Conservation (phyloP, 768 basidiomycete genomes). For the Trametes villosa region DNA sequence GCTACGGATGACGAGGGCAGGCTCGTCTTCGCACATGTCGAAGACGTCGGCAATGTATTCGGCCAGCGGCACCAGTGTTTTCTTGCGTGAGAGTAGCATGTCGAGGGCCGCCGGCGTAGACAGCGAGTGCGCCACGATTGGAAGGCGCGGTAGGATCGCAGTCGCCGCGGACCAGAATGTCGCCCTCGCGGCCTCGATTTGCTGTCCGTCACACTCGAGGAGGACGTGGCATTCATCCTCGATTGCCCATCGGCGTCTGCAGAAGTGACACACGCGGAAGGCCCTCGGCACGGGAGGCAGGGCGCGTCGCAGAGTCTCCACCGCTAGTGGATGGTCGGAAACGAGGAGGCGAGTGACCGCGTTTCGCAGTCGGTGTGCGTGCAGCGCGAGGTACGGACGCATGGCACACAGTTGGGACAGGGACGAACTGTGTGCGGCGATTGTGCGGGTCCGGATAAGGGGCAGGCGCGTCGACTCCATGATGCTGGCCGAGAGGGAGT, state of each 20-base stretch:
- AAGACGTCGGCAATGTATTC: neutral
- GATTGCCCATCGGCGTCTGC: neutral
- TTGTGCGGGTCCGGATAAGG: neutral
- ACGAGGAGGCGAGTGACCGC: constrained; percentile 19
- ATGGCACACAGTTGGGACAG: neutral
- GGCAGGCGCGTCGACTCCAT: neutral
- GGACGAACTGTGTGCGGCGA: neutral
- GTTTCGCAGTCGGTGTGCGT: constrained; percentile 4
- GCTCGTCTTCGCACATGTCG: neutral
- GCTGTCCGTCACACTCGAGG: neutral
- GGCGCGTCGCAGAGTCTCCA: constrained; percentile 20
- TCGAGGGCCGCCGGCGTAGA: neutral
- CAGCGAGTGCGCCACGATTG: neutral
- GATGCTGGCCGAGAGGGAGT: neutral
- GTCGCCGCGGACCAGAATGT: neutral
- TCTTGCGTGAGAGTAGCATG: neutral
- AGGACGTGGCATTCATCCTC: constrained; percentile 1
- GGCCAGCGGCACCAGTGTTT: neutral
- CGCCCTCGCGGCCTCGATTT: neutral
- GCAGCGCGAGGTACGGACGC: constrained; percentile 23
- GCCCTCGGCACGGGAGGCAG: neutral
- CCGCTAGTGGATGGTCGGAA: constrained; percentile 22
- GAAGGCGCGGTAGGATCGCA: neutral
- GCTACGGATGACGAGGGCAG: neutral
- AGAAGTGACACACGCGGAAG: neutral